Evolutionary conservation across 345 rosid species (phyloP).

Genomic region (Clarkia xantiana): DNA sequence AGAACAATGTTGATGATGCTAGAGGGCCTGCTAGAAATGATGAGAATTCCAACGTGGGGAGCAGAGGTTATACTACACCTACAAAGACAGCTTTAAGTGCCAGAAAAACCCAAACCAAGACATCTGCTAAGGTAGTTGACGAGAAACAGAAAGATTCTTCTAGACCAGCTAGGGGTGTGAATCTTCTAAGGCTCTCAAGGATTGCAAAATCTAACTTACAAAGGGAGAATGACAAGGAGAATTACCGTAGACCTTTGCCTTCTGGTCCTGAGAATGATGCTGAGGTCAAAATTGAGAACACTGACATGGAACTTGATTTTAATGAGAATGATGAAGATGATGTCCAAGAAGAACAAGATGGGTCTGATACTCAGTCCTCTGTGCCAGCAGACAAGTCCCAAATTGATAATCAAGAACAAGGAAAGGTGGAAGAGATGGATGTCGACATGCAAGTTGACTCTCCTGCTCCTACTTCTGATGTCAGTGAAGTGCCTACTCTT

Average conservation of each 20-base stretch:
- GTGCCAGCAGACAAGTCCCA: constrained; percentile 20
- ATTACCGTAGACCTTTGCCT: constrained; percentile 75
- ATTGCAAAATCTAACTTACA: constrained; percentile 81
- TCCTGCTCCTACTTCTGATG: constrained; percentile 27
- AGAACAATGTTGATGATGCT: constrained; percentile 48
- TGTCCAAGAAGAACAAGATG: constrained; percentile 58
- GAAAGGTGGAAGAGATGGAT: constrained; percentile 28
- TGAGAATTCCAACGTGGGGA: constrained; percentile 40
- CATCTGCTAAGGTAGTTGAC: constrained; percentile 37
- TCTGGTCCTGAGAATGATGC: constrained; percentile 58
- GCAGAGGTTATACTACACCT: constrained; percentile 54
- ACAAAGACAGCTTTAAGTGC: constrained; percentile 43
- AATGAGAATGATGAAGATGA: constrained; percentile 75
- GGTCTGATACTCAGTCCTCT: constrained; percentile 31
- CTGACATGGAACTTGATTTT: constrained; percentile 97
- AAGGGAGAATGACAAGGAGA: constrained; percentile 95
- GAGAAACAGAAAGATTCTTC: constrained; percentile 59
- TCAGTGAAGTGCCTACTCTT: constrained; percentile 39
- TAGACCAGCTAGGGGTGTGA: constrained; percentile 45
- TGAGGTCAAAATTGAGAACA: constrained; percentile 86
- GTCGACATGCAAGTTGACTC: constrained; percentile 18
- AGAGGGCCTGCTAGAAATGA: constrained; percentile 46
- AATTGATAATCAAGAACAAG: constrained; percentile 22
- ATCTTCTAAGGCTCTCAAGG: constrained; percentile 85
- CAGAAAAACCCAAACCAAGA: constrained; percentile 42